Base-by-base conservation (phyloP, 1,284 basidiomycete genomes). In the Puccinia triticina region DNA sequence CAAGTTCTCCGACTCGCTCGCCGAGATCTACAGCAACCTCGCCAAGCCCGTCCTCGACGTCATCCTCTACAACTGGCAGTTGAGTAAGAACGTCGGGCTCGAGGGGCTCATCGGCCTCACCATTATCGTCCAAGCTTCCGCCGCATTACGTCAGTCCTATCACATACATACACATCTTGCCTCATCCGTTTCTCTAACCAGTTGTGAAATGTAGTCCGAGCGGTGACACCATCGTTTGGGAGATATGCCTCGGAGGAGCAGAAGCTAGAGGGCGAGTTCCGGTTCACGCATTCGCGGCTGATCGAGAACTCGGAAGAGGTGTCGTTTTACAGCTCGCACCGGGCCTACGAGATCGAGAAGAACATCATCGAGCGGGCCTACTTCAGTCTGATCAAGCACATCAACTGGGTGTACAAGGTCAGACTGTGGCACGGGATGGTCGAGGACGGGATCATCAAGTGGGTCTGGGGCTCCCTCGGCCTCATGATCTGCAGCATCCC, bases 391-490 rank as follows among this genome's bases (percentile, higher is more conserved):
- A 90, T 98, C 84, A 93, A 92, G 87, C 96, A 99, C 85, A 93
- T 96, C 87, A 93, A 94, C 86, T 90, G 91, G 81, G 92, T 97
- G 2, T 89, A 96, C 85, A 88, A 90, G 66, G 92, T 93, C 83
- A 90, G 93, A 43, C 93, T 96, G 89, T 94, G 93, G 91, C 95
- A 97, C 87, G 92, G 93, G 1, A 94, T 95, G 88, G 90, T 92
- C 11, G 95, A 98, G 87, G 96, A 99, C 87, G 95, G 95, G 1
- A 92, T 99, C 82, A 93, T 98, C 86, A 98, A 98, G 88, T 96
- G 83, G 79, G 84, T 83, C 37, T 83, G 75, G 57, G 67, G 53
- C 34, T 48, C 34, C 5, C 71, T 83, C 48, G 83, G 94, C 91
- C 89, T 98, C 40, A 90, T 94, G 82, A 91, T 98, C 34, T 98